Percentiles rank a stretch among this genome's conserved stretches.
These are phyloP conservation scores for Saccharomyces mikatae DNA, from an alignment of 805 yeast genomes.

Conservation along the genomic window DNA sequence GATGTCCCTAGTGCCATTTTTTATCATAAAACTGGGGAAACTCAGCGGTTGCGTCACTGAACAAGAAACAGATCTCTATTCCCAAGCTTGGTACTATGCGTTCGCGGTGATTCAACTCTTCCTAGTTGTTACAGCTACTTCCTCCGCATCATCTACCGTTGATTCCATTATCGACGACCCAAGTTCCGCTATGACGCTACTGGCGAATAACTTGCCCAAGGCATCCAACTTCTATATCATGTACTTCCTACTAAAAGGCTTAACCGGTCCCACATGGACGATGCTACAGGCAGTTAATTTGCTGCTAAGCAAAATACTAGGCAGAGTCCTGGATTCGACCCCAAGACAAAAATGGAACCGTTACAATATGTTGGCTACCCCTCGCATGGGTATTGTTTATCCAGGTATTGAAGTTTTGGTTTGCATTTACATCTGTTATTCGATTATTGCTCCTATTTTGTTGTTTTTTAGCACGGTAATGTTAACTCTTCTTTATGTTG, in stretches of 20 bases:
- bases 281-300: slow-evolving; percentile 69
- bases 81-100: slow-evolving; percentile 83
- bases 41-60: slow-evolving; percentile 62
- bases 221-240: slow-evolving; percentile 86
- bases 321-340: slow-evolving; percentile 67
- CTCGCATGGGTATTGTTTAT: slow-evolving; percentile 76
- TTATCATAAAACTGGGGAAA: slow-evolving; percentile 70
- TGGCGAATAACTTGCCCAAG: slow-evolving; percentile 74
- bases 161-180: slow-evolving; percentile 64
- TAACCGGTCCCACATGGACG: slow-evolving; percentile 67
- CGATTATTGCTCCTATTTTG: slow-evolving; percentile 71
- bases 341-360: slow-evolving; percentile 91
- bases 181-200: slow-evolving; percentile 56
- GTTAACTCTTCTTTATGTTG: slow-evolving; percentile 48
- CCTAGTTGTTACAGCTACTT: slow-evolving; percentile 72
- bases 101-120: slow-evolving; percentile 89
- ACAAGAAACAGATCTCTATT: slow-evolving; percentile 68
- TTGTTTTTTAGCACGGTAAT: slow-evolving; percentile 59
- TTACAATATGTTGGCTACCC: slow-evolving; percentile 51
- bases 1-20: slow-evolving; percentile 81
- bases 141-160: slow-evolving; percentile 72
- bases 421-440: slow-evolving; percentile 63
- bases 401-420: slow-evolving; percentile 71
- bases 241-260: slow-evolving; percentile 74
- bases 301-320: slow-evolving; percentile 61